A percentile compares a stretch with the other conserved stretches of the same genome.
These are phyloP conservation scores for Penicillium palitans DNA, from an alignment of 2,329 filamentous ascomycete genomes.

Conservation along the genomic window DNA sequence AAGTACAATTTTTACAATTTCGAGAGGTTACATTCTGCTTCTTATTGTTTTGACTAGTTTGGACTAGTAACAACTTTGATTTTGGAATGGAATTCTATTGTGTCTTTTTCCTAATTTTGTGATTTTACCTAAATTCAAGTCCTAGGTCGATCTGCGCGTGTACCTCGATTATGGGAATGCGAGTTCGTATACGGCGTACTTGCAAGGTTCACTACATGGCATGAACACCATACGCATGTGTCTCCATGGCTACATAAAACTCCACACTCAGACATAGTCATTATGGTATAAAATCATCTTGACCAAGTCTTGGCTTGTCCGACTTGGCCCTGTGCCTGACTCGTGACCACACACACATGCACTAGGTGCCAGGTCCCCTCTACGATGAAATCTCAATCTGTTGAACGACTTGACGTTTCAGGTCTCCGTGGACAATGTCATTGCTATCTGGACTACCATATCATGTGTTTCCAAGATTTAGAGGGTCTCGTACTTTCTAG, in stretches of 20 bases:
- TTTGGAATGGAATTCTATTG: background rate
- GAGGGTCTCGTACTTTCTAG: background rate
- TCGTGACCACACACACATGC: background rate
- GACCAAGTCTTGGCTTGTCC: background rate
- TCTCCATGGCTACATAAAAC: background rate
- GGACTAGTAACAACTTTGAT: background rate
- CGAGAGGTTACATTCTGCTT: background rate
- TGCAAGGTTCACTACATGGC: background rate
- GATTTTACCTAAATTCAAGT: background rate
- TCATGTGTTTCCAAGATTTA: background rate
- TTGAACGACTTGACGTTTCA: background rate
- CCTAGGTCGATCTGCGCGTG: background rate
- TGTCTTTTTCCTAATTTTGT: background rate
- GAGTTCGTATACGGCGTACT: background rate
- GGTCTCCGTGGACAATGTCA: background rate
- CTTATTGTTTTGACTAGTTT: background rate
- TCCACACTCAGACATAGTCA: background rate
- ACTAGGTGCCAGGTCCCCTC: background rate
- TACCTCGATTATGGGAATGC: background rate
- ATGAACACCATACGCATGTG: background rate
- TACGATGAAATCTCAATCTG: conserved; percentile 5
- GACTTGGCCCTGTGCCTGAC: background rate
- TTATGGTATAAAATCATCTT: background rate
- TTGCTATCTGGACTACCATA: background rate
- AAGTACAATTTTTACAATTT: background rate